A percentile compares a stretch with the other conserved stretches of the same genome.
phyloP scores from a whole-genome alignment of 2,329 filamentous ascomycete genomes.

The Didymella lethalis region DNA sequence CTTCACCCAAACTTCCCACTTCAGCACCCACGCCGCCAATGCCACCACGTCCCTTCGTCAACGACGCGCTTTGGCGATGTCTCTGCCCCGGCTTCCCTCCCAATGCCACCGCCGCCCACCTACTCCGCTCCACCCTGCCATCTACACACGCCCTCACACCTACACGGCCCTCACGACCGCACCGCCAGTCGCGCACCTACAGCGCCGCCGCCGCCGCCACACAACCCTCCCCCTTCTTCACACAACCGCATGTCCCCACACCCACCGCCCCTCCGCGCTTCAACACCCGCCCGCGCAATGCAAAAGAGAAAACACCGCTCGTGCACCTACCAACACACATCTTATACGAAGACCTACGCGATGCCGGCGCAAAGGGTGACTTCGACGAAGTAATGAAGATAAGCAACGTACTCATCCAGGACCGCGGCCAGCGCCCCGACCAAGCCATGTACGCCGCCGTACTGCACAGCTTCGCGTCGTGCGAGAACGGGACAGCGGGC shows the following conservation, averaged over 20 bases:
- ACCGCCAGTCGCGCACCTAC: slow-evolving; percentile 27
- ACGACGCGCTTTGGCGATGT: slow-evolving; percentile 48
- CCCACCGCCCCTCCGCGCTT: neutral
- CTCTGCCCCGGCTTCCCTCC: slow-evolving; percentile 43
- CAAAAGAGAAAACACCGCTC: slow-evolving; percentile 26
- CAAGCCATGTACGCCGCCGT: slow-evolving; percentile 74
- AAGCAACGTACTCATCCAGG: slow-evolving; percentile 66
- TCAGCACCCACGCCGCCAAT: slow-evolving; percentile 26
- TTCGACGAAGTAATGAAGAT: slow-evolving; percentile 50
- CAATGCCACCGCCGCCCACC: slow-evolving; percentile 1
- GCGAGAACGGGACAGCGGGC: slow-evolving; percentile 69
- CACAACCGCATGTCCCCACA: neutral
- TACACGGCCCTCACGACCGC: neutral
- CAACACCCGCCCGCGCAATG: neutral
- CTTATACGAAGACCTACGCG: slow-evolving; percentile 44
- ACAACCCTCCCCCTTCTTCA: slow-evolving; percentile 17
- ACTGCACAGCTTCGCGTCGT: slow-evolving; percentile 73
- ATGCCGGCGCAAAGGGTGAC: slow-evolving; percentile 36
- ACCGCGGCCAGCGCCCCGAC: slow-evolving; percentile 64
- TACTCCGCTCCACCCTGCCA: slow-evolving; percentile 6
- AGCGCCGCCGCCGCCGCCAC: slow-evolving; percentile 20
- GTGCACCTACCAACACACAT: slow-evolving; percentile 36
- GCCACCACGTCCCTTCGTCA: slow-evolving; percentile 43
- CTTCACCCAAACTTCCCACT: neutral
- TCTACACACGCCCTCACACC: neutral